Evolutionary conservation across 1,284 basidiomycete genomes (phyloP), one percentile per base, ranked within the genome.

Genomic region (Austroboletus niveus): DNA sequence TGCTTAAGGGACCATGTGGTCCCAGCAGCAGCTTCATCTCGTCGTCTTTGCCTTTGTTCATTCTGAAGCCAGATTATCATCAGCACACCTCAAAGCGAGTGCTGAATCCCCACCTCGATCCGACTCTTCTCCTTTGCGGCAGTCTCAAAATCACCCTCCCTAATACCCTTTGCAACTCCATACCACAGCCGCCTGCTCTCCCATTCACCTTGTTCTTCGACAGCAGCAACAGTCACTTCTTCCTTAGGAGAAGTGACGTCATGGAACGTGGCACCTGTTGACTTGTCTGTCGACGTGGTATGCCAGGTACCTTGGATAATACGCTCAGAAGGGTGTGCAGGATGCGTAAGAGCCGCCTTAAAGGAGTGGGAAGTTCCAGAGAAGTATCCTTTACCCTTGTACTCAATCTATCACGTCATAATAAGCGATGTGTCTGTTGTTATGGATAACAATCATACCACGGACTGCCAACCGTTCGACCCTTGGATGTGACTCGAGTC

Each of bases 341-440:
- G 73, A 30, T 77, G 70, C 2, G 78, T 71, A 32, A 96, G 70
- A 12, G 78, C 77, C 5, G 96, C 93, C 72, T 94, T 96, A 84
- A 92, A 97, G 10, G 85, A 80, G 74, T 99, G 96, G 3, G 92
- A 84, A 72, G 95, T 97, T 58, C 95, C 94, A 30, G 85, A 84
- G 67, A 98, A 94, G 76, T 95, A 98, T 34, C 92, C 96, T 65
- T 93, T 94, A 72, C 95, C 96, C 64, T 93, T 91, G 81, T 97
- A 98, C 62, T 93, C 89, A 67, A 94, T 86, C 78, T 81, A 15
- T 22, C 34, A 29, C 12, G 27, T 39, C 4, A 41, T 32, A n/a
- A 30, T 68, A 22, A 52, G 32, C n/a, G 42, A 24, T 11, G 17
- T 14, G 8, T 49, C n/a, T 17, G 9, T 32, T 2, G 8, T 42